A percentile compares a stretch with the other conserved stretches of the same genome.
phyloP scores from a whole-genome alignment of 2,329 filamentous ascomycete species.

The Metarhizium anisopliae region DNA sequence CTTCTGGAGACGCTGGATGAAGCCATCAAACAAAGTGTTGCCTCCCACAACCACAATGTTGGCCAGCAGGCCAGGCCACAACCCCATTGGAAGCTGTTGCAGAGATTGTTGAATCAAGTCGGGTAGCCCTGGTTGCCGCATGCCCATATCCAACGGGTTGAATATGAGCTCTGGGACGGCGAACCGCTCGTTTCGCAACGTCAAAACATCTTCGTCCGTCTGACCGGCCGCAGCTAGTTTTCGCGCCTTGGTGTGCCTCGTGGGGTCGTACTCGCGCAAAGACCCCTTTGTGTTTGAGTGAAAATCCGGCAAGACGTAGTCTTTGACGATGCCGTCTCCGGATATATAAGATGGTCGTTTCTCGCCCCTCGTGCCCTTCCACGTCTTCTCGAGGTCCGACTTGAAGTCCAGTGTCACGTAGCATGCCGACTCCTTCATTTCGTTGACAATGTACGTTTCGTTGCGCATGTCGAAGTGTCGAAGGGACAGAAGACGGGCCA shows the following conservation, averaged over 20 bases:
- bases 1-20: conserved; percentile 67
- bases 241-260: conserved; percentile 42
- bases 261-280: conserved; percentile 68
- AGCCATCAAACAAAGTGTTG: conserved; percentile 70
- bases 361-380: conserved; percentile 65
- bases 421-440: conserved; percentile 87
- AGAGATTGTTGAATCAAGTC: conserved; percentile 78
- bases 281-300: conserved; percentile 53
- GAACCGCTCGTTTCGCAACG: conserved; percentile 87
- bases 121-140: conserved; percentile 73
- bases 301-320: conserved; percentile 87
- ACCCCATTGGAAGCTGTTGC: conserved; percentile 62
- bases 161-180: conserved; percentile 85
- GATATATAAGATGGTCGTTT: conserved; percentile 38
- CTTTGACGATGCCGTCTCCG: conserved; percentile 61
- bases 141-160: conserved; percentile 73
- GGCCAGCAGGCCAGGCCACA: conserved; percentile 75
- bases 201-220: conserved; percentile 65
- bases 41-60: conserved; percentile 89
- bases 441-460: conserved; percentile 86
- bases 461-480: conserved; percentile 94
- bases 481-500: conserved; percentile 81
- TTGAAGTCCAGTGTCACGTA: conserved; percentile 74
- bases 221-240: conserved; percentile 35
- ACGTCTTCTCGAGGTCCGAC: conserved; percentile 68